Evolutionary conservation across 495 filamentous ascomycete species (phyloP).

Genomic region (Glonium stellatum): DNA sequence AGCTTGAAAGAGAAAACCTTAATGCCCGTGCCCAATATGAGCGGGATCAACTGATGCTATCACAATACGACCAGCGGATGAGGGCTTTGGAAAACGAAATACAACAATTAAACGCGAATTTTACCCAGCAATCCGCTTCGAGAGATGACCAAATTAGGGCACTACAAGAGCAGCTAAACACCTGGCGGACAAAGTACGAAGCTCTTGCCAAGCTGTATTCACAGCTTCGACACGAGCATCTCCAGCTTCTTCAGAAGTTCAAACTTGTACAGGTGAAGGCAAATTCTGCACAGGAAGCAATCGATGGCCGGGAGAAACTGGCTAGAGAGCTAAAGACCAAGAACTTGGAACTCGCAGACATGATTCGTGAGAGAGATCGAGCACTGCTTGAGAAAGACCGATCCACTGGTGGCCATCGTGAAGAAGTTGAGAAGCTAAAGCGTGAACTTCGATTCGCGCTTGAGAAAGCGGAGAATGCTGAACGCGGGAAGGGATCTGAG

Average conservation of each 20-base stretch:
- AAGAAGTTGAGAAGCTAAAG: conserved; percentile 92
- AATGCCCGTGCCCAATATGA: conserved; percentile 93
- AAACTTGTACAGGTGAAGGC: conserved; percentile 94
- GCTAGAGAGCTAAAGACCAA: conserved; percentile 97
- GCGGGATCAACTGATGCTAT: conserved; percentile 89
- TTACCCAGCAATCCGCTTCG: conserved; percentile 74
- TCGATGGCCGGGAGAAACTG: conserved; percentile 87
- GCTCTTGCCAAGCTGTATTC: conserved; percentile 94
- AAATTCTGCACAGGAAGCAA: conserved; percentile 92
- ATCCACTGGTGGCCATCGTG: conserved; percentile 73
- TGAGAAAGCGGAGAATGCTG: conserved; percentile 87
- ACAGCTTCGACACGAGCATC: conserved; percentile 88
- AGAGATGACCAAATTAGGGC: conserved; percentile 92
- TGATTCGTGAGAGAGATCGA: conserved; percentile 94
- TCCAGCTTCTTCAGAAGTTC: conserved; percentile 89
- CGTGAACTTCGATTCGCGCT: conserved; percentile 90
- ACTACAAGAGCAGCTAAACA: conserved; percentile 90
- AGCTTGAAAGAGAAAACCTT: conserved; percentile 89
- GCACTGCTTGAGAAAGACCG: conserved; percentile 92
- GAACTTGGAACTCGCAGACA: conserved; percentile 94
- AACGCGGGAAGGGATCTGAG: conserved; percentile 86
- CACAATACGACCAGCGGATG: conserved; percentile 91
- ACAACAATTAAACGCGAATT: conserved; percentile 69
- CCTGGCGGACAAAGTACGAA: conserved; percentile 95
- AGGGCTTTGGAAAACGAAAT: conserved; percentile 90